Conservation (phyloP, 805 yeast genomes). For the Saccharomycopsis amapae region DNA sequence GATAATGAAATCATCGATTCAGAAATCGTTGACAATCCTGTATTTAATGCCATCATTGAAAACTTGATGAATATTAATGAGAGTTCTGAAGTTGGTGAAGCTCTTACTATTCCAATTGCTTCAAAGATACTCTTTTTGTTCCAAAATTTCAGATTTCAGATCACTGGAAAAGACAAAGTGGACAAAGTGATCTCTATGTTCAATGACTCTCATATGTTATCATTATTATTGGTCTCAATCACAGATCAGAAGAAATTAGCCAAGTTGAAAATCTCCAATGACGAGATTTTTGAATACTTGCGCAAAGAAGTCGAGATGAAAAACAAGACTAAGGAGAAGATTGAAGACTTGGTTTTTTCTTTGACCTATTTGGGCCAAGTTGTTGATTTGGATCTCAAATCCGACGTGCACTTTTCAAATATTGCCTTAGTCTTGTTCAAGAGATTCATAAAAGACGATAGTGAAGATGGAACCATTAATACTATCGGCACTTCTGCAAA, state of each 20-base stretch:
- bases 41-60: neutral
- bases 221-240: neutral
- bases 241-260: too few relatives aligned
- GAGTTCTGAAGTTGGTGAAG: neutral
- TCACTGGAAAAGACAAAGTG: neutral
- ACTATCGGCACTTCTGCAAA: neutral
- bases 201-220: neutral
- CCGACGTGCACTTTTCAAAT: too few relatives aligned
- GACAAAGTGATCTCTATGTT: neutral
- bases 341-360: neutral
- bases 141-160: neutral
- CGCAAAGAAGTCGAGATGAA: too few relatives aligned
- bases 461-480: neutral
- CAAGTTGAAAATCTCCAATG: neutral
- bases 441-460: too few relatives aligned
- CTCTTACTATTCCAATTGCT: neutral
- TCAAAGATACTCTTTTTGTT: neutral
- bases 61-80: neutral
- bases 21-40: slow-evolving; percentile 1
- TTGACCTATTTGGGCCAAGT: neutral
- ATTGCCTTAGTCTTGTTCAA: too few relatives aligned
- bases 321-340: neutral
- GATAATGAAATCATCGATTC: too few relatives aligned
- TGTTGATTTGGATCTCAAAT: neutral
- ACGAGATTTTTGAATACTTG: neutral